phyloP scores from a whole-genome alignment of 2,329 filamentous ascomycete genomes.

The Fusarium coffeatum region DNA sequence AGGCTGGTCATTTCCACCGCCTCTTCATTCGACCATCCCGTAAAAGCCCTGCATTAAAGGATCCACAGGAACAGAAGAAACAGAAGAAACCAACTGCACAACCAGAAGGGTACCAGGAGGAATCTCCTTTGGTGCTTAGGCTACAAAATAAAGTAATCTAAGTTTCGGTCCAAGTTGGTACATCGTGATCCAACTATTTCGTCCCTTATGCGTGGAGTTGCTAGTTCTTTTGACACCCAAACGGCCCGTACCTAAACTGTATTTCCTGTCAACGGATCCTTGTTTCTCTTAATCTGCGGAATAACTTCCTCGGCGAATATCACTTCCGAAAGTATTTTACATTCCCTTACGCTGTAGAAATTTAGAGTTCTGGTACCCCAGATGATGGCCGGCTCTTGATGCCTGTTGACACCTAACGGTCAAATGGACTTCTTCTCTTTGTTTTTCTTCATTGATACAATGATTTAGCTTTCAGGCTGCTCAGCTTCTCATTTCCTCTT shows the following conservation, averaged over 20 bases:
- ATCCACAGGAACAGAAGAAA: not conserved
- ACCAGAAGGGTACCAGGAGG: too few relatives aligned
- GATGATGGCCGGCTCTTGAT: not conserved
- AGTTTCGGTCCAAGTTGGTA: not conserved
- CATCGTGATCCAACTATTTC: not conserved
- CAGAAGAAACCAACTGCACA: not conserved
- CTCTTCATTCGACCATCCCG: not conserved
- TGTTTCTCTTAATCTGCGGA: not conserved
- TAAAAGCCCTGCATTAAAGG: not conserved
- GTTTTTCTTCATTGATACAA: not conserved
- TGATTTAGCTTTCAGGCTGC: not conserved
- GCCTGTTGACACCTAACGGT: conserved; percentile 3
- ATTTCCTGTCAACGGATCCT: not conserved
- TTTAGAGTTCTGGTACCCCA: not conserved
- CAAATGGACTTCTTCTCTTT: not conserved
- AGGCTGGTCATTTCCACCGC: not conserved
- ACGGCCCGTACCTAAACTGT: not conserved
- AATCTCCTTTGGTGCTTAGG: rapidly evolving
- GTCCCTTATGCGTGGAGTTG: not conserved
- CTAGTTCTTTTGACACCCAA: not conserved
- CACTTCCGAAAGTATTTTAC: not conserved
- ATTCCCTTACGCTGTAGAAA: not conserved
- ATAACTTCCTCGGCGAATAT: not conserved
- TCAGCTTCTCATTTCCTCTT: rapidly evolving
- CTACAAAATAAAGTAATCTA: not conserved